Evolutionary conservation across 768 basidiomycete species (phyloP).

Genomic region (Boletus sp.): DNA sequence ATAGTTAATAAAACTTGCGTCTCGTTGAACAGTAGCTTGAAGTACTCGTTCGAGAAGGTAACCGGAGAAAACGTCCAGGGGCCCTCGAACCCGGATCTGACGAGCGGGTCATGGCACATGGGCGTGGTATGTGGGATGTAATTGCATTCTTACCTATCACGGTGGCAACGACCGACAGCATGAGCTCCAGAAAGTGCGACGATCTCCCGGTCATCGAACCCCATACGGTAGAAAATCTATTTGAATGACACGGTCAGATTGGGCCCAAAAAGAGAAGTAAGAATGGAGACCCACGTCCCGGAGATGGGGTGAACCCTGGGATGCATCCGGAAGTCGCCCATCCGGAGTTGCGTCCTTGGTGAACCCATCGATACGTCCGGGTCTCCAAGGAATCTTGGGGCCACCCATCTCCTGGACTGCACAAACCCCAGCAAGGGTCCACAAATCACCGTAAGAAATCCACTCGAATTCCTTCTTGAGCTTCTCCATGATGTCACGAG

Average conservation of each 20-base stretch:
- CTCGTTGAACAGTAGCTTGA: constrained; percentile 81
- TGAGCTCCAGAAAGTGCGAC: constrained; percentile 94
- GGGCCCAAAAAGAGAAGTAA: background rate
- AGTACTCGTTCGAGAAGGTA: constrained; percentile 84
- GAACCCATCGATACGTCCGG: constrained; percentile 88
- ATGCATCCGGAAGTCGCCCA: constrained; percentile 85
- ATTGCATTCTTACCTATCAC: constrained; percentile 50
- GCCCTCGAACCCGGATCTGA: constrained; percentile 75
- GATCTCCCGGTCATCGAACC: constrained; percentile 96
- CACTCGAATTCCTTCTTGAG: constrained; percentile 85
- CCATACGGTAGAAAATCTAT: constrained; percentile 74
- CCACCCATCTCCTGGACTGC: constrained; percentile 93
- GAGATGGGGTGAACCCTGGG: constrained; percentile 81
- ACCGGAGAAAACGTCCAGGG: constrained; percentile 97
- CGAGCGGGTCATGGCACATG: background rate
- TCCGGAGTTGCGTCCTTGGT: constrained; percentile 75
- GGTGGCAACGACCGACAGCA: constrained; percentile 93
- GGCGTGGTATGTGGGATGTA: background rate
- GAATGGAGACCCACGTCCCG: constrained; percentile 51
- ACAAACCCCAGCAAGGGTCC: constrained; percentile 93
- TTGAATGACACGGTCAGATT: background rate
- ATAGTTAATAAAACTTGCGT: constrained; percentile 42
- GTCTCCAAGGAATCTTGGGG: constrained; percentile 89
- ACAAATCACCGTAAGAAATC: constrained; percentile 95
- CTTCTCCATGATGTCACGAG: constrained; percentile 79